Evolutionary conservation across 1,139 yeast species (phyloP), one percentile per base, ranked within the genome.

Genomic region (Suhomyces bolitotheri): DNA sequence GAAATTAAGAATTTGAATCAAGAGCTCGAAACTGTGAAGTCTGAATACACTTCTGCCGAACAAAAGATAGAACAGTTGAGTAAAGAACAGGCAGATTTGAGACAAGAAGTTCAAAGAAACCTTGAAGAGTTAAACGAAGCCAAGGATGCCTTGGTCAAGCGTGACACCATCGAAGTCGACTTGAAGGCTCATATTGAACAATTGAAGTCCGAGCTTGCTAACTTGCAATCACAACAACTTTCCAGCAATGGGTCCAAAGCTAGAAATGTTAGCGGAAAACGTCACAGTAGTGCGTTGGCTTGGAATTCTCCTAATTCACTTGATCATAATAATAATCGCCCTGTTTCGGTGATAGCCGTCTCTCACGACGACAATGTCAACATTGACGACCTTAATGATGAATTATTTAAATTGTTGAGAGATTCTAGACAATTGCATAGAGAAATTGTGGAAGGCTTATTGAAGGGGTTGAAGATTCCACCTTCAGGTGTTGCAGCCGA

Each of bases 381-480:
- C 44, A 64, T 78, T 44, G 83, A 80, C 51, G 82, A 82, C 22
- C 82, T 84, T 45, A 82, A 84, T 49, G 85, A 81, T 47, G 92
- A 83, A 55, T 64, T 84, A 40, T 82, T 80, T 68, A 71, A 75
- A 47, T 66, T 84, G 45, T 73, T 92, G 49, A 86, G 89, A 54
- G 92, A 89, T 52, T 82, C 95, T 9, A 81, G 84, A 49, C 73
- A 78, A 22, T 68, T 90, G 50, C 92, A 87, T 55, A 75, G 81
- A 45, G 97, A 90, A 62, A 87, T 89, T 36, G 86, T 88, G 23
- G 89, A 83, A 48, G 96, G 96, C 7, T 70, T 94, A 47, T 74
- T 92, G 55, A 85, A 82, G 68, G 90, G 89, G n/a, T 73, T 92
- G 60, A 86, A 82, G 64, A 80, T 90, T 37, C 97, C 98, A 27